Base-by-base conservation (phyloP, 108 stramenopile genomes). In the Cyclotella choctawhatcheeana region DNA sequence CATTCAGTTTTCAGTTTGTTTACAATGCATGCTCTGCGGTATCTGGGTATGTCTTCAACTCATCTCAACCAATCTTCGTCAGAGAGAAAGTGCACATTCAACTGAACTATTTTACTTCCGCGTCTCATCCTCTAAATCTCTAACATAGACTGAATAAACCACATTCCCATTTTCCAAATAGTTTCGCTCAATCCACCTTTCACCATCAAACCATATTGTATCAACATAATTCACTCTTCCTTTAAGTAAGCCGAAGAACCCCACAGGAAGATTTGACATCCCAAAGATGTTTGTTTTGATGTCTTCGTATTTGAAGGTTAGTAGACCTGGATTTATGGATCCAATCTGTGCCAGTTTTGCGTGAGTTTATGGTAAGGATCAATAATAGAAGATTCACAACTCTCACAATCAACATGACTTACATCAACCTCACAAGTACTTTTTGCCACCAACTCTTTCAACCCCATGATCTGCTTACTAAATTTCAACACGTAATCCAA, bases 211-310 rank as follows among this genome's bases (percentile, higher is more conserved):
- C 71, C 79, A 93, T 30, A 76, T 76, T 2, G 86, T 85, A 47
- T 87, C 77, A 51, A 93, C 75, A 33, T 75, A 84, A 29, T 58
- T 85, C 1, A 71, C 65, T 35, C 89, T 44, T 51, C 92, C 92
- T 69, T 90, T 73, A 3, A 93, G 71, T 68, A 93, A 58, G 20
- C 88, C 88, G 79, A 92, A 89, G 52, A 84, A 74, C 5, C 89
- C 89, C 44, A 88, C 77, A 0, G 82, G 82, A 40, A 93, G 27
- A 55, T 89, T 79, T 31, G 83, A 64, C 17, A 93, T 69, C 12
- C 92, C 92, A 68, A 90, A 86, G 0, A 85, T 79, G 54, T 88
- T 85, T 17, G 84, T 85, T 63, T 74, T 79, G 45, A 93, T 90
- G 44, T 85, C 79, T 44, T 93, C 74, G 47, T 93, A 93, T 22